Evolutionary conservation across 371 early-diverging fungal species (phyloP).

Genomic region (Lichtheimia ramosa): DNA sequence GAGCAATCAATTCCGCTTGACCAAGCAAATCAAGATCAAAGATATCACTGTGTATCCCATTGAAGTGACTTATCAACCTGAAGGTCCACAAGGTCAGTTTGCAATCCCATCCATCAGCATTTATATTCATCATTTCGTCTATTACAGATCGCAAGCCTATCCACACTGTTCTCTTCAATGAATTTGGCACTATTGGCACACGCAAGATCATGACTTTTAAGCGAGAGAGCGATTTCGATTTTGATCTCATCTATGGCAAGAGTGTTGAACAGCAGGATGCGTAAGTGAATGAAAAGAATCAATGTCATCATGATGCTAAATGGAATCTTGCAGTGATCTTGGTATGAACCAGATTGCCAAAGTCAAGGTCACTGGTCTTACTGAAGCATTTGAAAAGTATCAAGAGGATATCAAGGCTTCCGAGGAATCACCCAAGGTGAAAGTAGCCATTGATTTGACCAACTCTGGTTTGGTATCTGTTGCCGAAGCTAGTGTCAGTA

Average conservation of each 20-base stretch:
- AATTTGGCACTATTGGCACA: slow-evolving; percentile 67
- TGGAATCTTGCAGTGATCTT: slow-evolving; percentile 12
- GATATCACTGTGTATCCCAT: slow-evolving; percentile 81
- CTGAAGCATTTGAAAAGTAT: slow-evolving; percentile 67
- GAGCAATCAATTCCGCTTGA: slow-evolving; percentile 85
- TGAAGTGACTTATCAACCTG: slow-evolving; percentile 69
- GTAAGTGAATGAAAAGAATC: slow-evolving; percentile 18
- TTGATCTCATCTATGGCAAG: slow-evolving; percentile 67
- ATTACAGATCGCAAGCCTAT: slow-evolving; percentile 15
- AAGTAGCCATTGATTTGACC: slow-evolving; percentile 73
- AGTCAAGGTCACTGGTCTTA: slow-evolving; percentile 72
- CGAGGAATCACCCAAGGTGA: slow-evolving; percentile 76
- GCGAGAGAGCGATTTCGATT: slow-evolving; percentile 77
- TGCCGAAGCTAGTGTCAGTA: slow-evolving; percentile 54
- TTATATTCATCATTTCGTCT: not conserved
- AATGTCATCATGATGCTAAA: not conserved
- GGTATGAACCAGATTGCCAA: slow-evolving; percentile 57
- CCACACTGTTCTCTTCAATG: slow-evolving; percentile 61
- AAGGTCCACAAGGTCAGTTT: slow-evolving; percentile 45
- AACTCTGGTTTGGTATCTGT: slow-evolving; percentile 67
- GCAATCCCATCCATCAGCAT: not conserved
- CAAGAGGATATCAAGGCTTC: slow-evolving; percentile 49
- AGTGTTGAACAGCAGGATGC: slow-evolving; percentile 27
- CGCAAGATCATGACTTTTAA: slow-evolving; percentile 87
- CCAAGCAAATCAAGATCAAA: slow-evolving; percentile 80